Evolutionary conservation across 1,284 basidiomycete genomes (phyloP).

Genomic region (Melampsora larici-populina): DNA sequence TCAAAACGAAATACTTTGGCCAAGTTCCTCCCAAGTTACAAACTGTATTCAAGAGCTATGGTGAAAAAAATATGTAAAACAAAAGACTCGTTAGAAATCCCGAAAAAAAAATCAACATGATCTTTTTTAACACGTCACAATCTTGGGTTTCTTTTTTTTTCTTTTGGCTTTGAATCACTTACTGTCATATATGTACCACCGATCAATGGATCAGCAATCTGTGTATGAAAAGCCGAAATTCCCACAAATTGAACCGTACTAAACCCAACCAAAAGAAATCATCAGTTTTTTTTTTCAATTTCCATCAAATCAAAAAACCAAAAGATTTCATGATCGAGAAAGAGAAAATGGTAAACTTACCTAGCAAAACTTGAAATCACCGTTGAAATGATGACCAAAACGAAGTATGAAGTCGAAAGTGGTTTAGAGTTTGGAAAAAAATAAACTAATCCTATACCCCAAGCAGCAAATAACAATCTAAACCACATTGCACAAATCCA

Average conservation of each 20-base stretch:
- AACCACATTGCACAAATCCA: constrained; percentile 94
- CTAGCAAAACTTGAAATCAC: constrained; percentile 79
- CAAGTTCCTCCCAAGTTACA: constrained; percentile 97
- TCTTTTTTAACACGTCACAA: too few relatives aligned
- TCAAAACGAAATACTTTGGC: constrained; percentile 88
- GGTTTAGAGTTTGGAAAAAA: constrained; percentile 73
- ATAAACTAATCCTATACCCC: constrained; percentile 73
- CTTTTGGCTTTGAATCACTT: constrained; percentile 51
- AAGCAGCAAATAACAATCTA: constrained; percentile 67
- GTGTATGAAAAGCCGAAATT: constrained; percentile 95
- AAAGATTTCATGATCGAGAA: background rate
- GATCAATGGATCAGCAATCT: constrained; percentile 92
- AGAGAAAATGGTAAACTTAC: constrained; percentile 58
- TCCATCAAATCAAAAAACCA: background rate
- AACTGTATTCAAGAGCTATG: constrained; percentile 86
- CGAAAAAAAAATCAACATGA: too few relatives aligned
- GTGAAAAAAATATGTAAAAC: background rate
- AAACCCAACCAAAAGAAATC: constrained; percentile 19
- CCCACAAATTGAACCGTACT: constrained; percentile 98
- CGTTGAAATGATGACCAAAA: constrained; percentile 72
- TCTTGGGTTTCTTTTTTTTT: background rate
- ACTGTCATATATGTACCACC: constrained; percentile 98
- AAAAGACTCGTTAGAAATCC: constrained; percentile 2
- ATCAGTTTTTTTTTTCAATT: too few relatives aligned
- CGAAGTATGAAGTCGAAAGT: constrained; percentile 73